Base-by-base conservation (phyloP, 148 eudicot species). In the Cornus kousa region DNA sequence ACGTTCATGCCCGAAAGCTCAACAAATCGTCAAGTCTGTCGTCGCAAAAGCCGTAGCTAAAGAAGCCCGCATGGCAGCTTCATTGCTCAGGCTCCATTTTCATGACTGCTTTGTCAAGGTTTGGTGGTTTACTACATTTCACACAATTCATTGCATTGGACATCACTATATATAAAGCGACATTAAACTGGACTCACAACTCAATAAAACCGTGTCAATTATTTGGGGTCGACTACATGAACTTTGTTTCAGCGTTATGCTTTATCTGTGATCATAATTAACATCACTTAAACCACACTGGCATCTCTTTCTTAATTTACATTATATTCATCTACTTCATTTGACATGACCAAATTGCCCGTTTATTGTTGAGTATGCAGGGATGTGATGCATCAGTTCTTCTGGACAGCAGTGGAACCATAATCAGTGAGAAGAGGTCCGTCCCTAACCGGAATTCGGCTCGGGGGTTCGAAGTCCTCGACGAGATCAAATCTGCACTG, bases 41-140 rank as follows among this genome's bases (percentile, higher is more conserved):
- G 92, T 94, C 23, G 91, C 89, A 5, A 86, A 89, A 81, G 94
- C 96, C 0, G 89, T 87, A 5, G 88, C 89, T 11, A 86, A 31
- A 82, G 98, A 94, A 9, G 85, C 93, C 7, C 88, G 97, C 28
- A 92, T 87, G 91, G 98, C 97, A 22, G 98, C 96, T 82, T 94
- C 98, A 68, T 83, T 94, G 79, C 88, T 94, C 17, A 79, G 98
- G 73, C 94, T 94, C 68, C 92, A 89, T 78, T 94, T 94, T 78
- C 98, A 94, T 70, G 97, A 94, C 74, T 94, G 98, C 80, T 94
- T 94, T 75, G 98, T 94, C 55, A 85, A 92, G 97, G 98, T 85
- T 55, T 48, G 12, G 12, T 48, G 53, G 11, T 48, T 7, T 48
- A 48, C 12, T 48, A 48, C 12, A 48, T 48, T 35, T 35, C 37